These are phyloP conservation scores for Fusarium oligoseptatum DNA, from an alignment of 2,329 filamentous ascomycete genomes.

Conservation along the genomic window DNA sequence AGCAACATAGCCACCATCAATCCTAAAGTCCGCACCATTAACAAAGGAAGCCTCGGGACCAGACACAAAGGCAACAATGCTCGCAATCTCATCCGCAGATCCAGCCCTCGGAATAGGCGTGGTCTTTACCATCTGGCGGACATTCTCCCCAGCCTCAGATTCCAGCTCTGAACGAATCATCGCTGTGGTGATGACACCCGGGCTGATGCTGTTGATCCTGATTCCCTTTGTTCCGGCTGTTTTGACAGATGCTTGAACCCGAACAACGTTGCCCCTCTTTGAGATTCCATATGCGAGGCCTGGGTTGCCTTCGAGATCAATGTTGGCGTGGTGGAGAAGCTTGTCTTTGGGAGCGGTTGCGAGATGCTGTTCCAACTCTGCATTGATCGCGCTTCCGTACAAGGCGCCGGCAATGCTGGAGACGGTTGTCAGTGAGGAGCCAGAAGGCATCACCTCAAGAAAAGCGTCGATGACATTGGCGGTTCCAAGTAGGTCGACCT, in stretches of 20 bases:
- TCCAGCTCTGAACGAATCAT: conserved; percentile 1
- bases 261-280: conserved; percentile 9
- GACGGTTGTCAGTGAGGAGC: background rate
- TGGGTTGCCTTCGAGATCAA: background rate
- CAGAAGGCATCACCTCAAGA: background rate
- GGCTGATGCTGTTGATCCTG: conserved; percentile 7
- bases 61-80: conserved; percentile 5
- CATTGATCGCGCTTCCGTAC: background rate
- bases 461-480: conserved; percentile 19
- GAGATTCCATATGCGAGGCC: conserved; percentile 1
- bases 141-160: background rate
- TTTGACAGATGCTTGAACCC: background rate
- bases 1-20: conserved; percentile 7
- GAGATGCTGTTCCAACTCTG: conserved; percentile 10
- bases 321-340: background rate
- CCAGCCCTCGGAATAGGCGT: background rate
- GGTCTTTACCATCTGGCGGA: background rate
- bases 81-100: conserved; percentile 10
- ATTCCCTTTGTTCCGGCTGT: background rate
- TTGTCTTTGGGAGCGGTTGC: background rate
- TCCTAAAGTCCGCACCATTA: background rate
- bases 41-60: conserved; percentile 7
- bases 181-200: background rate
- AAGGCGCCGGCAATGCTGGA: conserved; percentile 6
- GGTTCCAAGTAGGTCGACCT: conserved; percentile 9